These are phyloP conservation scores for Pseudogymnoascus sp. DNA, from an alignment of 2,329 filamentous ascomycete genomes.

Conservation along the genomic window DNA sequence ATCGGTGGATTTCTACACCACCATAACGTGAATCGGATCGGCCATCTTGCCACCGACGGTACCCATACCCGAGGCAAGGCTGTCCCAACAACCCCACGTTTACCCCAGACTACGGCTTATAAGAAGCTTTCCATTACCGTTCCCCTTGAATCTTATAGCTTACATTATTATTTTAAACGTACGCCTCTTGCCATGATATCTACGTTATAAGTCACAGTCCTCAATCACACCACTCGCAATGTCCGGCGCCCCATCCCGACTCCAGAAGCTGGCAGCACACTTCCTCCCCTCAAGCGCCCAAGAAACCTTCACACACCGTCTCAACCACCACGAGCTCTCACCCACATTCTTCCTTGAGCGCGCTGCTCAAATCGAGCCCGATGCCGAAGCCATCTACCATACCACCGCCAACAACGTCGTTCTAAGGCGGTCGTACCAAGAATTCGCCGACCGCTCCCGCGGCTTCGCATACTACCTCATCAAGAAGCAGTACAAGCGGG, in stretches of 20 bases:
- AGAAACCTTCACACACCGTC: constrained; percentile 22
- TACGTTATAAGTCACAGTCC: neutral
- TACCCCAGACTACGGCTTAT: constrained; percentile 2
- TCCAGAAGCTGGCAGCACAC: constrained; percentile 48
- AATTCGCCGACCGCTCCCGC: constrained; percentile 75
- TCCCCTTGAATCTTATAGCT: neutral
- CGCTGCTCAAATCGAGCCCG: constrained; percentile 78
- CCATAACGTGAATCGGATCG: neutral
- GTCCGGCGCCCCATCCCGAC: constrained; percentile 43
- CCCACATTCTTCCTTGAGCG: constrained; percentile 82
- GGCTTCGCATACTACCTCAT: constrained; percentile 82
- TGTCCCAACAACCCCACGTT: constrained; percentile 2
- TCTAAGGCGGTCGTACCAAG: constrained; percentile 67
- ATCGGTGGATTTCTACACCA: neutral
- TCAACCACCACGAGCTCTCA: constrained; percentile 65
- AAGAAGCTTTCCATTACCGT: neutral
- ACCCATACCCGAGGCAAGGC: constrained; percentile 7
- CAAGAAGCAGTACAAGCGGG: constrained; percentile 62
- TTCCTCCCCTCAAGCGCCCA: constrained; percentile 32
- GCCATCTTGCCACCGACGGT: neutral
- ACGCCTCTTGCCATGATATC: neutral
- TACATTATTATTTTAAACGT: neutral
- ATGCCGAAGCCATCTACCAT: constrained; percentile 78
- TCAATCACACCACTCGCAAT: neutral
- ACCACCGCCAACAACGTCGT: constrained; percentile 67